A percentile compares a stretch with the other conserved stretches of the same genome.
Evolutionary conservation across 768 basidiomycete genomes (phyloP).

Genomic region (Kwoniella dejecticola): DNA sequence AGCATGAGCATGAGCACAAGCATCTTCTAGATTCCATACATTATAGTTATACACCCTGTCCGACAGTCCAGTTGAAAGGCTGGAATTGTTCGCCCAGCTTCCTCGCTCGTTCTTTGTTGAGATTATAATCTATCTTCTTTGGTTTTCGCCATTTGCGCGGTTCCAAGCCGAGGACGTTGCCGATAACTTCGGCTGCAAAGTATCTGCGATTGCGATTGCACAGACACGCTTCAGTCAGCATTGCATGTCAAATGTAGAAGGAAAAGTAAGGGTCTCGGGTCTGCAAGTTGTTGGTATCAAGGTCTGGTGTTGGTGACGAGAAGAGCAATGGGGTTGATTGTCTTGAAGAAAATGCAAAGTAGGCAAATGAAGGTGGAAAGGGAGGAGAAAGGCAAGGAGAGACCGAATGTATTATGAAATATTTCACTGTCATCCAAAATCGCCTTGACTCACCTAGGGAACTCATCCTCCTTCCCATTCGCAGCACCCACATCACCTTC

Average conservation of each 20-base stretch:
- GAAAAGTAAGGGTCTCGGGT: no score
- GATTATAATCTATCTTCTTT: slow-evolving; percentile 68
- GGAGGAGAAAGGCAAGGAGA: no score
- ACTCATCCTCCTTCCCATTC: slow-evolving; percentile 87
- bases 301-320: no score
- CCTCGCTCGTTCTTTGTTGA: slow-evolving; percentile 70
- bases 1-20: no score
- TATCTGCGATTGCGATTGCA: slow-evolving; percentile 64
- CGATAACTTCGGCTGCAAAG: slow-evolving; percentile 93
- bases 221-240: not conserved
- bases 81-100: slow-evolving; percentile 74
- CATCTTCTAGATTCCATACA: no score
- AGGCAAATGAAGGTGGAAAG: no score
- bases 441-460: slow-evolving; percentile 66
- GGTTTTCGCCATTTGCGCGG: slow-evolving; percentile 83
- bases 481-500: slow-evolving; percentile 65
- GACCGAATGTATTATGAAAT: no score
- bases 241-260: no score
- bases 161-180: slow-evolving; percentile 83
- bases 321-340: no score
- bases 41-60: slow-evolving; percentile 9
- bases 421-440: no score
- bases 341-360: no score
- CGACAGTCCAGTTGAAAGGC: slow-evolving; percentile 59
- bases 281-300: no score